Conservation (phyloP, 2,329 filamentous ascomycete species). For the Alternaria postmessia region DNA sequence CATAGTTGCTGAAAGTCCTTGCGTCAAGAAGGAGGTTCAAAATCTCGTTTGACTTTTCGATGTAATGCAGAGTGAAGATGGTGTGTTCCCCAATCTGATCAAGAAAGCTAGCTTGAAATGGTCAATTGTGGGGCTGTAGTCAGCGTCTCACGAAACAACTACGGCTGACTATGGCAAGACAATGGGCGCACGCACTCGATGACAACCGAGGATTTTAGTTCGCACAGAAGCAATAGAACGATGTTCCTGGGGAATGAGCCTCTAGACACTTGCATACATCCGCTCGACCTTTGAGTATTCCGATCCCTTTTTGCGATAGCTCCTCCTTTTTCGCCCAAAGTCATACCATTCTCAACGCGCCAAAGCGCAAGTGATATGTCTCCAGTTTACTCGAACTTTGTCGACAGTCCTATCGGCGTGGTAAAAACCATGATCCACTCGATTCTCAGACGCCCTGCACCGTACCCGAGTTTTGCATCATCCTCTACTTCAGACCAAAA, state of each 20-base stretch:
- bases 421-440: not conserved
- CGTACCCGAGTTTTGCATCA: not conserved
- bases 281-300: not conserved
- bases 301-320: not conserved
- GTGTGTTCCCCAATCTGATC: not conserved
- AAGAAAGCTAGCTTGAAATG: not conserved
- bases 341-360: not conserved
- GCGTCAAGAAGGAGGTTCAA: not conserved
- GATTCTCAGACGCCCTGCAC: not conserved
- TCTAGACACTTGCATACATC: not conserved
- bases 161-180: not conserved
- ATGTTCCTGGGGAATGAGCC: not conserved
- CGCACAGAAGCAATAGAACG: not conserved
- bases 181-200: not conserved
- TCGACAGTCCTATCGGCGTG: not conserved
- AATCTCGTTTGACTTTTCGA: not conserved
- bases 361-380: not conserved
- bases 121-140: not conserved
- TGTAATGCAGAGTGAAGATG: not conserved
- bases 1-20: not conserved
- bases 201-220: not conserved
- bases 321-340: not conserved
- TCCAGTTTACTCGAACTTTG: not conserved
- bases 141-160: not conserved
- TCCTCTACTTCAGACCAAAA: not conserved